Percentiles rank a stretch among this genome's conserved stretches.
These are phyloP conservation scores for Suhomyces faveliae DNA, from an alignment of 805 yeast species.

Conservation along the genomic window DNA sequence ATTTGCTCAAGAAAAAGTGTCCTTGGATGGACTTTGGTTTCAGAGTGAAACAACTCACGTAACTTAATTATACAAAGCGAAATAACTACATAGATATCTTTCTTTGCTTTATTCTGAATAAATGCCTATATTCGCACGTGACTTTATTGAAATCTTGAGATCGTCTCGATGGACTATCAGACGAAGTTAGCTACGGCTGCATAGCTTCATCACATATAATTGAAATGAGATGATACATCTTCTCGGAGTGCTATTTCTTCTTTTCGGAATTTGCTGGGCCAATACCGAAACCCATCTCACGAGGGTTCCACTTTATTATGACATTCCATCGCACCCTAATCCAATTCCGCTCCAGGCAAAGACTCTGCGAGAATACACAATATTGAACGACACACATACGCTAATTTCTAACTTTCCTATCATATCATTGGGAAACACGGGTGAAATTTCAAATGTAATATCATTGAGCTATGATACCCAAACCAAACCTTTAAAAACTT, in stretches of 20 bases:
- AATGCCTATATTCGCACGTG: neutral
- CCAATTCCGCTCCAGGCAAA: neutral
- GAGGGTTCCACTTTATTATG: slow-evolving; percentile 34
- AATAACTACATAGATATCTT: neutral
- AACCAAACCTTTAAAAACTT: slow-evolving; percentile 9
- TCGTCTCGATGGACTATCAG: neutral
- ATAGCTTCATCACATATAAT: neutral
- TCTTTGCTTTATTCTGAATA: neutral
- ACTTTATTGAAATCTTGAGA: neutral
- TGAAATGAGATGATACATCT: slow-evolving; percentile 6
- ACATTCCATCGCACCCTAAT: slow-evolving; percentile 23
- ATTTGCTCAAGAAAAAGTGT: neutral
- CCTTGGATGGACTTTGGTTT: neutral
- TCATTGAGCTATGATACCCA: slow-evolving; percentile 6
- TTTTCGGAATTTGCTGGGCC: slow-evolving; percentile 16
- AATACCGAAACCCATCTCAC: slow-evolving; percentile 39
- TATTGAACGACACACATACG: slow-evolving; percentile 21
- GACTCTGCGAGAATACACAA: slow-evolving; percentile 7
- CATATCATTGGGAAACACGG: slow-evolving; percentile 11
- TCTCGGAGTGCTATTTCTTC: neutral
- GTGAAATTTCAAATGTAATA: slow-evolving; percentile 4
- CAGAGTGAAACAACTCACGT: neutral
- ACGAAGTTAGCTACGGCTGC: neutral
- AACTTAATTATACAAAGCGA: no score
- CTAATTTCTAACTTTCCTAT: slow-evolving; percentile 27